Conservation (phyloP, 768 basidiomycete species). For the Suillus americanus region DNA sequence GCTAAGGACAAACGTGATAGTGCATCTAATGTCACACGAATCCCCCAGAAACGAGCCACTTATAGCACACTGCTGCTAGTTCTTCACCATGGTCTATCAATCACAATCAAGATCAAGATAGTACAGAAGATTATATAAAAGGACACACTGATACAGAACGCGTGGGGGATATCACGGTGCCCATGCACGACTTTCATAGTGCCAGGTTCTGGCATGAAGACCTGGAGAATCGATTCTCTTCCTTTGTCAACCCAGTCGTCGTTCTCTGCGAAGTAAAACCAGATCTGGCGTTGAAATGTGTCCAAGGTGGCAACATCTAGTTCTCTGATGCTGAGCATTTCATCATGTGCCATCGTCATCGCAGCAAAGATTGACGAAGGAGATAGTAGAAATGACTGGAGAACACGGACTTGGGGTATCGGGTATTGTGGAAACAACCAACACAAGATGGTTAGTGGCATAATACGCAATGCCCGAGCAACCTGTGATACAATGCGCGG, state of each 20-base stretch:
- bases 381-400: conserved; percentile 51
- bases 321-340: conserved; percentile 60
- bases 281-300: conserved; percentile 38
- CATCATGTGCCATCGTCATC: conserved; percentile 63
- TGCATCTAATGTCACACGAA: not conserved
- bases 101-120: conserved; percentile 4
- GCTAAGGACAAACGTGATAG: not conserved
- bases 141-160: conserved; percentile 70
- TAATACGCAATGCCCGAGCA: conserved; percentile 39
- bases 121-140: not conserved
- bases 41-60: conserved; percentile 37
- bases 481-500: conserved; percentile 44
- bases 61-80: conserved; percentile 47
- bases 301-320: conserved; percentile 49
- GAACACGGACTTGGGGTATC: conserved; percentile 39
- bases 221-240: conserved; percentile 41
- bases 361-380: conserved; percentile 51
- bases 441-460: conserved; percentile 44
- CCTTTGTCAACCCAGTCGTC: conserved; percentile 74
- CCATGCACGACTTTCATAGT: conserved; percentile 44
- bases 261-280: conserved; percentile 57
- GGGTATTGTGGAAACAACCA: conserved; percentile 55
- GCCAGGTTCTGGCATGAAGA: conserved; percentile 35
- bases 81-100: conserved; percentile 50
- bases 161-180: conserved; percentile 56